These are phyloP conservation scores for Theileria parva DNA, from an alignment of 169 alveolate genomes.

Conservation along the genomic window DNA sequence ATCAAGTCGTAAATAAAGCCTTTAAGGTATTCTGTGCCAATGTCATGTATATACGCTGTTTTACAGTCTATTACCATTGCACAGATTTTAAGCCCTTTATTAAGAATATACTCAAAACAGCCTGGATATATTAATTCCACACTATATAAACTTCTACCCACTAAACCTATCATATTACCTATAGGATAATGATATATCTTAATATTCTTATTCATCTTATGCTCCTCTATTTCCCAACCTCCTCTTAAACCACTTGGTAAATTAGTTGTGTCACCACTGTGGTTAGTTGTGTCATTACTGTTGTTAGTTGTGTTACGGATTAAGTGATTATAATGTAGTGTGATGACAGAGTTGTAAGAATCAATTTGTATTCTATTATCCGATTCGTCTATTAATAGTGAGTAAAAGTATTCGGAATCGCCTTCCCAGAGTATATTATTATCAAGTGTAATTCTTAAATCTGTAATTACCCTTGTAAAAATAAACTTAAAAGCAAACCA, in stretches of 20 bases:
- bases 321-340: not conserved
- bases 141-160: not conserved
- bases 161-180: not conserved
- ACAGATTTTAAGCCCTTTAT: not conserved
- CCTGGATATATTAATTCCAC: not conserved
- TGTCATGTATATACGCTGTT: not conserved
- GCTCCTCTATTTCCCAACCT: not conserved
- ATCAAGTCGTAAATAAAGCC: not conserved
- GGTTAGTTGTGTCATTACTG: too few species aligned
- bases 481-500: not conserved
- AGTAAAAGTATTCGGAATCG: not conserved
- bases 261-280: not conserved
- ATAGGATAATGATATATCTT: not conserved
- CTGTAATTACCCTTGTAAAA: not conserved
- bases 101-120: not conserved
- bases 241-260: not conserved
- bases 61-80: not conserved
- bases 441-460: not conserved
- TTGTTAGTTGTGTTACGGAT: too few species aligned
- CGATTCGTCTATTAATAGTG: not conserved
- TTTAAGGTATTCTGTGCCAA: not conserved
- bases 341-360: not conserved
- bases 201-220: not conserved
- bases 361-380: not conserved
- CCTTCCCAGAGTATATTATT: not conserved